A percentile compares a stretch with the other conserved stretches of the same genome.
Evolutionary conservation across 495 filamentous ascomycete genomes (phyloP).

Genomic region (Podospora pseudoanserina): DNA sequence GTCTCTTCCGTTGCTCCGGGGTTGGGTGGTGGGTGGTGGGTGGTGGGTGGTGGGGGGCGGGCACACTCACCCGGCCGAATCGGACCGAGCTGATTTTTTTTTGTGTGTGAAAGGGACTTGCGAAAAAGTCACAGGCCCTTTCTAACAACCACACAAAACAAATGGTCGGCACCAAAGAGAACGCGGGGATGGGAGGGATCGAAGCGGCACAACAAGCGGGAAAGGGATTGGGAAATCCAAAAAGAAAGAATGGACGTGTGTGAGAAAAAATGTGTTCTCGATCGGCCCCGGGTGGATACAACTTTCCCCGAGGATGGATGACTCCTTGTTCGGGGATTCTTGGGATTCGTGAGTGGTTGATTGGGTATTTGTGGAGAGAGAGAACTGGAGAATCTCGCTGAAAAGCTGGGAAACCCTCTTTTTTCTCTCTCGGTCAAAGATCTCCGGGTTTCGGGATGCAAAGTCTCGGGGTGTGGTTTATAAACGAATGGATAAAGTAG

Average conservation of each 20-base stretch:
- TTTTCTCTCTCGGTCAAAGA: not conserved
- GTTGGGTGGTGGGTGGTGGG: not conserved
- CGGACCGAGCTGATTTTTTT: not conserved
- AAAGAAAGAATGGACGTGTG: not conserved
- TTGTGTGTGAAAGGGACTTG: no score
- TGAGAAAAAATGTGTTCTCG: not conserved
- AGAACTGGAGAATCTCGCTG: not conserved
- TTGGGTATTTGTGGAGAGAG: not conserved
- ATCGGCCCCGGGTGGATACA: not conserved
- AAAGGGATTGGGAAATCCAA: not conserved
- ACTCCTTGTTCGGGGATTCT: conserved; percentile 5
- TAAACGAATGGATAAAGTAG: not conserved
- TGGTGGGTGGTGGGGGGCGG: no score
- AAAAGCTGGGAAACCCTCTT: not conserved
- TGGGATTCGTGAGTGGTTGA: not conserved
- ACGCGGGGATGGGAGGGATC: not conserved
- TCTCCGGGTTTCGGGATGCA: not conserved
- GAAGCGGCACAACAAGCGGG: not conserved
- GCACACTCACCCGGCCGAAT: not conserved
- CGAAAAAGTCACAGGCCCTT: no score
- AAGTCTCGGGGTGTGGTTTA: not conserved
- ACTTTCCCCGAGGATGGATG: not conserved
- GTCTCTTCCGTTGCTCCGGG: not conserved
- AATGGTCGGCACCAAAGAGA: not conserved
- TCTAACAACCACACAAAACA: not conserved